Percentiles rank a stretch among this genome's conserved stretches.
These are phyloP conservation scores for Aulographum hederae DNA, from an alignment of 2,329 filamentous ascomycete genomes.

Conservation along the genomic window DNA sequence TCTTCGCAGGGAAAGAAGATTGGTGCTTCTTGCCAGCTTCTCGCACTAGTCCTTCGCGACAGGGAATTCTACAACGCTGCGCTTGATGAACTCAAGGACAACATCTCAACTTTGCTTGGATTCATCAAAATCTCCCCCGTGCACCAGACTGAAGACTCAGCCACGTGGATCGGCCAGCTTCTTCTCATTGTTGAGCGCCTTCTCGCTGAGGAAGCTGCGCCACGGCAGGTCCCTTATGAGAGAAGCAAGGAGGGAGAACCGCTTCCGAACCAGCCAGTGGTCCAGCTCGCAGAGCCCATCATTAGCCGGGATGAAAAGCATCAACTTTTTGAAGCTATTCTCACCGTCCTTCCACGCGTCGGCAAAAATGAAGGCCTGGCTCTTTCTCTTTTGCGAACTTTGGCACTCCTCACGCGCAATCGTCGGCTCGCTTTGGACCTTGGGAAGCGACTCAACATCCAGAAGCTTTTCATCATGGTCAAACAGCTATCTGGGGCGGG, in stretches of 20 bases:
- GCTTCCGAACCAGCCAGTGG: constrained; percentile 32
- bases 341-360: constrained; percentile 69
- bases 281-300: constrained; percentile 41
- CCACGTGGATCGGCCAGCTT: constrained; percentile 83
- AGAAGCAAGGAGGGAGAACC: constrained; percentile 28
- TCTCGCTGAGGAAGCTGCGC: constrained; percentile 75
- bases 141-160: constrained; percentile 56
- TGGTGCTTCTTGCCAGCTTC: constrained; percentile 77
- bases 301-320: constrained; percentile 47
- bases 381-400: constrained; percentile 61
- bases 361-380: constrained; percentile 77
- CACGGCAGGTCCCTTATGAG: constrained; percentile 55
- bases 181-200: constrained; percentile 79
- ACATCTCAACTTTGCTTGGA: constrained; percentile 54
- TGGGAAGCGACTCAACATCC: constrained; percentile 75
- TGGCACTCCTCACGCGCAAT: constrained; percentile 74
- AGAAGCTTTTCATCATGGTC: constrained; percentile 83
- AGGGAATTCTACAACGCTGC: constrained; percentile 63
- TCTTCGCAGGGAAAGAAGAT: constrained; percentile 45
- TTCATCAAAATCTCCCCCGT: constrained; percentile 59
- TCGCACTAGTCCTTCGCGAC: constrained; percentile 76
- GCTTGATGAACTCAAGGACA: constrained; percentile 55
- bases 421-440: constrained; percentile 57
- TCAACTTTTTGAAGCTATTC: constrained; percentile 56
- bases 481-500: constrained; percentile 74